Evolutionary conservation across 352 stramenopile genomes (phyloP).

Genomic region (Phytophthora melonis): DNA sequence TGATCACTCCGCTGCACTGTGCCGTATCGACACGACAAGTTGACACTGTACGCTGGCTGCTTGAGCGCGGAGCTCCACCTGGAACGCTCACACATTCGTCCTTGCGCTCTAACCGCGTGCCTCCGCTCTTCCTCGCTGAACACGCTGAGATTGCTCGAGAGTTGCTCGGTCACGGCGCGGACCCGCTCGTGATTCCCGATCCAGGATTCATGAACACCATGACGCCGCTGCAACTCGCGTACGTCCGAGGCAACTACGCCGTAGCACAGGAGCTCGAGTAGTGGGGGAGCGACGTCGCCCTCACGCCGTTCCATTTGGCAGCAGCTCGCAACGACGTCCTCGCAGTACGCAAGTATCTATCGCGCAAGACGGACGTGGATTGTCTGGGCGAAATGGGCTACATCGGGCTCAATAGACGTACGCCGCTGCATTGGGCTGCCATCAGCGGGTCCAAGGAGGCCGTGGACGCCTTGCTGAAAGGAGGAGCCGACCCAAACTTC

Average conservation of each 20-base stretch:
- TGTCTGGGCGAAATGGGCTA: constrained; percentile 81
- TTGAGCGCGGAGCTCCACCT: constrained; percentile 48
- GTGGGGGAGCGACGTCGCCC: constrained; percentile 73
- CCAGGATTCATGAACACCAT: constrained; percentile 83
- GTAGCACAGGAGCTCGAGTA: constrained; percentile 75
- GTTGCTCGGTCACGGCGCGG: constrained; percentile 61
- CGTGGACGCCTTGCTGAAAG: constrained; percentile 59
- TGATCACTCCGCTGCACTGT: constrained; percentile 77
- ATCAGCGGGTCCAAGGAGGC: constrained; percentile 59
- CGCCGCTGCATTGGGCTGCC: constrained; percentile 75
- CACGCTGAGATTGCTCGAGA: constrained; percentile 62
- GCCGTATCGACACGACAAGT: constrained; percentile 62
- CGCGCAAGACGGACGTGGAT: constrained; percentile 53
- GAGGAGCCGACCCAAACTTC: constrained; percentile 69
- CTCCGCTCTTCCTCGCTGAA: constrained; percentile 75
- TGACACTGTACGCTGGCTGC: constrained; percentile 68
- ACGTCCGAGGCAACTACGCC: constrained; percentile 70
- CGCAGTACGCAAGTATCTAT: constrained; percentile 59
- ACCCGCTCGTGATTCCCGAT: constrained; percentile 71
- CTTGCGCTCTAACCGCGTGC: constrained; percentile 62
- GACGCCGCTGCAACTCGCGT: constrained; percentile 75
- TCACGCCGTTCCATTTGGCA: constrained; percentile 73
- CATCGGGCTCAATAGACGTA: constrained; percentile 70
- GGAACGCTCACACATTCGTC: constrained; percentile 48
- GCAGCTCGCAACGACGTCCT: constrained; percentile 60